These are phyloP conservation scores for Microascus cirrosus DNA, from an alignment of 2,329 filamentous ascomycete species.

Conservation along the genomic window DNA sequence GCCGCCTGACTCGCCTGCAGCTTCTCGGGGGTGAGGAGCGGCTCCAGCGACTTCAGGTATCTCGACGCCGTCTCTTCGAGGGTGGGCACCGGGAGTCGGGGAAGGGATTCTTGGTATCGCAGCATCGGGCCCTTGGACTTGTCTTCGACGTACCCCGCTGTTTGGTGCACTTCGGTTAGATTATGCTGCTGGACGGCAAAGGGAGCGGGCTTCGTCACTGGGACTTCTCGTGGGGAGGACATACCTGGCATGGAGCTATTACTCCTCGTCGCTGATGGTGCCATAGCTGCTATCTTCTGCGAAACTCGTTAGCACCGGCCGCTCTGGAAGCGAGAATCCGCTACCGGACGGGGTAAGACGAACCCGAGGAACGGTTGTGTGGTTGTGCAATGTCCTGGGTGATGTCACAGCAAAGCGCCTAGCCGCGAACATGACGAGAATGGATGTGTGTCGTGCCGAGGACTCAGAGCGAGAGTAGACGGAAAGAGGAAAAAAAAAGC, in stretches of 20 bases:
- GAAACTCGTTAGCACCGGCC: conserved; percentile 5
- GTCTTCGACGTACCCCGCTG: conserved; percentile 67
- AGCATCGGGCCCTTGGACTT: conserved; percentile 69
- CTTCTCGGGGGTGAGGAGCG: conserved; percentile 58
- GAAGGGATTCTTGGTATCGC: conserved; percentile 77
- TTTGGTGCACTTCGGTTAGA: neutral
- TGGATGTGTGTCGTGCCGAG: neutral
- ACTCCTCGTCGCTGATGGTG: conserved; percentile 37
- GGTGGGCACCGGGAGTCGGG: conserved; percentile 65
- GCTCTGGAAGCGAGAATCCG: neutral
- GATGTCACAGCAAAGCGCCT: conserved; percentile 4
- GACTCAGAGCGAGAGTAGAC: conserved; percentile 3
- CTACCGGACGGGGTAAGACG: neutral
- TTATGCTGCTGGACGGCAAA: neutral
- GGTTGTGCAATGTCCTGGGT: neutral
- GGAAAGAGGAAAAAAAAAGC: neutral
- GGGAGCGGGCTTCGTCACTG: neutral
- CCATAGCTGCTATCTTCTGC: conserved; percentile 33
- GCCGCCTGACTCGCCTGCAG: conserved; percentile 67
- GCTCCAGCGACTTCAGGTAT: conserved; percentile 71
- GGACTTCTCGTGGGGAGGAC: neutral
- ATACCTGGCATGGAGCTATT: conserved; percentile 45
- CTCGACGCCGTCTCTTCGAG: conserved; percentile 72
- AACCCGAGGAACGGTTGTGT: neutral
- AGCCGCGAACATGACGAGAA: conserved; percentile 7